Base-by-base conservation (phyloP, 108 stramenopile genomes). In the Aurantiochytrium sp. region DNA sequence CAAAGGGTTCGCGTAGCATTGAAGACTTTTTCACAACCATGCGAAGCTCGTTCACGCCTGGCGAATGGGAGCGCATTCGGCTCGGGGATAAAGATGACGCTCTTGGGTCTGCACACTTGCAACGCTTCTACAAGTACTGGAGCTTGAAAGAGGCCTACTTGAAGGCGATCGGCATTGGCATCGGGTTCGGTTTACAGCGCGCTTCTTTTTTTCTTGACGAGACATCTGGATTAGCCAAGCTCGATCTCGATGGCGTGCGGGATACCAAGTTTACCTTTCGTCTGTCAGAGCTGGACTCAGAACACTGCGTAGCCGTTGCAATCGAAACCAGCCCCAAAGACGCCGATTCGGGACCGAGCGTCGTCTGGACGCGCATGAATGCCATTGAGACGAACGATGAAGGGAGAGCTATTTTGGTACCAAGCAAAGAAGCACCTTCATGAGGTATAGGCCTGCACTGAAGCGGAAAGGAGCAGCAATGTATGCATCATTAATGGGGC, bases 101-200 rank as follows among this genome's bases (percentile, higher is more conserved):
- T 6, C 10, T 83, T 47, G 76, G 51, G 8, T 12, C 19, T 6
- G 18, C 19, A 18, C 45, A 83, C 23, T 45, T 83, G n/a, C n/a
- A 12, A 45, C 76, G 76, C 76, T 83, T 83, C 23, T 47, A 47
- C 76, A 83, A 53, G 51, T 21, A 53, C n/a, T 83, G 76, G 76
- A 83, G 76, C 76, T 45, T 83, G 43, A 83, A 83, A 45, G 76
- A 83, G 51, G 76, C 76, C 19, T 83, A 83, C 76, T 16, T 83
- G 23, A 83, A 83, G 51, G 76, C 76, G 19, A 47, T 83, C 25
- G 76, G 76, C 6, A 28, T 83, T 18, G 76, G 76, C 18, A 83
- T 83, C 8, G 76, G 76, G 6, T 83, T 83, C 51, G 76, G 76
- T 23, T 45, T 83, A 10, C 64, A 69, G 42, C 64, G 64, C 25